A percentile compares a stretch with the other conserved stretches of the same genome.
Conservation (phyloP, 2,329 filamentous ascomycete genomes). For the Albifimbria verrucaria region DNA sequence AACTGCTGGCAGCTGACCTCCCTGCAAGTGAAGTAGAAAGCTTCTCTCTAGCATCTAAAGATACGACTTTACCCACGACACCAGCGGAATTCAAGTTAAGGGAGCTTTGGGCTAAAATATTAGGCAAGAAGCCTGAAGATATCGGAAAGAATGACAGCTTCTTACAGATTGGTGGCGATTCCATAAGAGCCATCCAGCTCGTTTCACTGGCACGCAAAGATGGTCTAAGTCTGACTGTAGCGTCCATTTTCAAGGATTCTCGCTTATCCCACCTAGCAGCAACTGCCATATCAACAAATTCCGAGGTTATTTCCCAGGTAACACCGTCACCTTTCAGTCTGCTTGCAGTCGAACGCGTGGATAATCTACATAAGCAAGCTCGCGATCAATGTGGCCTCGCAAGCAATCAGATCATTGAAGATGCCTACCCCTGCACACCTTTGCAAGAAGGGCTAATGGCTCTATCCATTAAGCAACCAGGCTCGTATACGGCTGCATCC, state of each 20-base stretch:
- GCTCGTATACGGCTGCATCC: background rate
- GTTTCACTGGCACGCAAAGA: constrained; percentile 33
- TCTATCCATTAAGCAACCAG: background rate
- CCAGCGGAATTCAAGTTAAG: constrained; percentile 22
- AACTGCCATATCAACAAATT: too few species aligned
- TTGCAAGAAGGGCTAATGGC: constrained; percentile 4
- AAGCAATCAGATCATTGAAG: background rate
- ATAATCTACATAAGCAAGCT: background rate
- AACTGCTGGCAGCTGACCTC: background rate
- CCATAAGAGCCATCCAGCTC: constrained; percentile 42
- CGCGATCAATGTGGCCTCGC: background rate
- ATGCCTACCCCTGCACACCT: constrained; percentile 4
- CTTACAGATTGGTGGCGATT: constrained; percentile 42
- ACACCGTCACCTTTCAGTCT: background rate
- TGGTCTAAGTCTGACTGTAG: constrained; percentile 35
- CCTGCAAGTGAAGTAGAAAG: constrained; percentile 5
- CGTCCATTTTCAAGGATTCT: constrained; percentile 36
- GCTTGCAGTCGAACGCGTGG: too few species aligned
- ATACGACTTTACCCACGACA: background rate
- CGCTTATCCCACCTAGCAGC: constrained; percentile 38
- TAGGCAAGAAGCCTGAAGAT: constrained; percentile 27
- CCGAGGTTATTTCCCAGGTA: too few species aligned
- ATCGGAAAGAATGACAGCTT: constrained; percentile 33
- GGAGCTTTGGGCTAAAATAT: constrained; percentile 27
- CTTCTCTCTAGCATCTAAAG: background rate